phyloP scores from a whole-genome alignment of 2,329 filamentous ascomycete species.

The Diplodia corticola region DNA sequence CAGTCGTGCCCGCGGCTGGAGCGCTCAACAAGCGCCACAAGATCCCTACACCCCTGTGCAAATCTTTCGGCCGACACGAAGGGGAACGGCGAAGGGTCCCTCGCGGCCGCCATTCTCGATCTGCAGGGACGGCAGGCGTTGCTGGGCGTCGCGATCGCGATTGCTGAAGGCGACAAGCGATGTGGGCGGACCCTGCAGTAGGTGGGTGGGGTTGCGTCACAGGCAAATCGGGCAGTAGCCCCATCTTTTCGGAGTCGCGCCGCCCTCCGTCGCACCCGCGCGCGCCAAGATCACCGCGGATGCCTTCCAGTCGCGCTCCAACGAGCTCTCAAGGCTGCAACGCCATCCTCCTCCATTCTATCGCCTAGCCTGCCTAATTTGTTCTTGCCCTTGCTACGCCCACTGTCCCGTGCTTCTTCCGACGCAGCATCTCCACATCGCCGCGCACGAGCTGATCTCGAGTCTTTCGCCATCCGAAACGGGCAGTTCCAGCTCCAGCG shows the following conservation, averaged over 20 bases:
- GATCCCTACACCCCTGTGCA: conserved; percentile 29
- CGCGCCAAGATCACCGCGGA: conserved; percentile 18
- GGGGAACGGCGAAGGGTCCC: neutral
- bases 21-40: conserved; percentile 28
- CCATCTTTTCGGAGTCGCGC: neutral
- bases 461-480: conserved; percentile 18
- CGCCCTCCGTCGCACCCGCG: neutral
- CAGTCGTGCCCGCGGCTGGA: conserved; percentile 29
- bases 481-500: conserved; percentile 12
- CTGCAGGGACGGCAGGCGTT: neutral
- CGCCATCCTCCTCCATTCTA: conserved; percentile 14
- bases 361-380: conserved; percentile 15
- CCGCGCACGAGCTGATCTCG: conserved; percentile 6
- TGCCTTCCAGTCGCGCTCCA: conserved; percentile 12
- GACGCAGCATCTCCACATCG: conserved; percentile 27
- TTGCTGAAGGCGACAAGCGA: neutral
- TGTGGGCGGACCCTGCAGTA: conserved; percentile 4
- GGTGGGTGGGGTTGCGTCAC: conserved; percentile 5
- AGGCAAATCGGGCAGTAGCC: neutral
- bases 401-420: conserved; percentile 7
- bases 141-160: neutral
- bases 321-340: conserved; percentile 14
- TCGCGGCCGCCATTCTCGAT: conserved; percentile 5
- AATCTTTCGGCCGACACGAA: conserved; percentile 32
- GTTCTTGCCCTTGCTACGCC: conserved; percentile 7